Conservation (phyloP, 2,329 filamentous ascomycete species). For the Xylariaceae sp. region DNA sequence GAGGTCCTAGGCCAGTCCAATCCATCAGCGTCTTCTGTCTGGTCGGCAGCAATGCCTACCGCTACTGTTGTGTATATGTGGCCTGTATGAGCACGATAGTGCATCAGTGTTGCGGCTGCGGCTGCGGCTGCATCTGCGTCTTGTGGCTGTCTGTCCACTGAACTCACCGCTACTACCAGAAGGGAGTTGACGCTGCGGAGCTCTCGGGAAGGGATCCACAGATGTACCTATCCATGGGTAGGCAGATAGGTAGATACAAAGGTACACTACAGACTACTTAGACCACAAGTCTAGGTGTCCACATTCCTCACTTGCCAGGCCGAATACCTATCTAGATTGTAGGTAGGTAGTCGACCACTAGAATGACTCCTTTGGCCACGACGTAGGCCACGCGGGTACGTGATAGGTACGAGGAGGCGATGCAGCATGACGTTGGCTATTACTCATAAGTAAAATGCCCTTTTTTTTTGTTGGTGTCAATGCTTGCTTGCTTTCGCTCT, state of each 20-base stretch:
- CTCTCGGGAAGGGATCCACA: neutral
- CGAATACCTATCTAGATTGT: no score
- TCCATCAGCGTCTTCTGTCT: neutral
- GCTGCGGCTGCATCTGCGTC: conserved; percentile 5
- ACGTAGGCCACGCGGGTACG: neutral
- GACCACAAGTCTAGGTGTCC: no score
- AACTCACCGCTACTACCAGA: conserved; percentile 12
- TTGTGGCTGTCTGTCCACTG: conserved; percentile 2
- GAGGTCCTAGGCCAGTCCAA: neutral
- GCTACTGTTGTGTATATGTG: neutral
- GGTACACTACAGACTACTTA: neutral
- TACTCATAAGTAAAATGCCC: neutral
- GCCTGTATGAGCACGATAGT: neutral
- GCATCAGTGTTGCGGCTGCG: neutral
- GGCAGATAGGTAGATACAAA: neutral
- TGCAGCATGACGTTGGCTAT: neutral
- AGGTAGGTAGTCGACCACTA: neutral
- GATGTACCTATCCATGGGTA: no score
- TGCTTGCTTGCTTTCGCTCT: neutral
- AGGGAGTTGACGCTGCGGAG: neutral
- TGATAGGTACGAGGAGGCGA: neutral
- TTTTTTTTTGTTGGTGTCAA: neutral
- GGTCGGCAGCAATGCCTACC: neutral
- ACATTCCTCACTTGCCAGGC: neutral
- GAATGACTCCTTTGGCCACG: conserved; percentile 3